phyloP scores from a whole-genome alignment of 2,329 filamentous ascomycete genomes.

The Ascochyta viciae-villosae region DNA sequence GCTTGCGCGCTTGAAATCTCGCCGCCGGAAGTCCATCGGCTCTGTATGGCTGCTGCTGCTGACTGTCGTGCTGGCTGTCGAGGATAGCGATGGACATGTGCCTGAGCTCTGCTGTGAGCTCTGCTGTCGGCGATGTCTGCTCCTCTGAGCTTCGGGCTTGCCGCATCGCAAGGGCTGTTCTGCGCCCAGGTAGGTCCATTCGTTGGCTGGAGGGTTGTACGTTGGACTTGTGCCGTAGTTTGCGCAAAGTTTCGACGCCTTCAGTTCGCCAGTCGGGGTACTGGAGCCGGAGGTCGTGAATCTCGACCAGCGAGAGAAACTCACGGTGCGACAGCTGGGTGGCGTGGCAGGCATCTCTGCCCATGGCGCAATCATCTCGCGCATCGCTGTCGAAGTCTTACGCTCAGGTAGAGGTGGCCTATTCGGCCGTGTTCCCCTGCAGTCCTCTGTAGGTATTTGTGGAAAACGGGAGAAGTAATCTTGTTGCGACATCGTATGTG shows the following conservation, averaged over 20 bases:
- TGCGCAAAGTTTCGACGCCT: slow-evolving; percentile 30
- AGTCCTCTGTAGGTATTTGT: background rate
- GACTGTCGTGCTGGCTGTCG: slow-evolving; percentile 10
- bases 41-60: slow-evolving; percentile 9
- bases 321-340: slow-evolving; percentile 25
- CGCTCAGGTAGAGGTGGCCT: slow-evolving; percentile 8
- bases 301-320: slow-evolving; percentile 28
- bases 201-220: slow-evolving; percentile 29
- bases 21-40: slow-evolving; percentile 24
- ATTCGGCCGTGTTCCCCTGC: background rate
- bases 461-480: slow-evolving; percentile 13
- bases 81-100: slow-evolving; percentile 14
- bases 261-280: slow-evolving; percentile 25
- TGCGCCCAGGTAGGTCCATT: slow-evolving; percentile 29
- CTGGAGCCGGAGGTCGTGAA: slow-evolving; percentile 19
- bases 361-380: slow-evolving; percentile 20
- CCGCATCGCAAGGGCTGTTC: slow-evolving; percentile 18
- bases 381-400: slow-evolving; percentile 21
- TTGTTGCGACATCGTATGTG: slow-evolving; percentile 16
- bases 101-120: slow-evolving; percentile 9
- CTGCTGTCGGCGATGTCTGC: slow-evolving; percentile 14
- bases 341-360: slow-evolving; percentile 17
- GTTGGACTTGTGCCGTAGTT: slow-evolving; percentile 20
- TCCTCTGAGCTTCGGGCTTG: slow-evolving; percentile 10
- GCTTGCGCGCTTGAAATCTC: slow-evolving; percentile 22